Evolutionary conservation across 169 alveolate species (phyloP).

Genomic region (Amoebophrya sp.): DNA sequence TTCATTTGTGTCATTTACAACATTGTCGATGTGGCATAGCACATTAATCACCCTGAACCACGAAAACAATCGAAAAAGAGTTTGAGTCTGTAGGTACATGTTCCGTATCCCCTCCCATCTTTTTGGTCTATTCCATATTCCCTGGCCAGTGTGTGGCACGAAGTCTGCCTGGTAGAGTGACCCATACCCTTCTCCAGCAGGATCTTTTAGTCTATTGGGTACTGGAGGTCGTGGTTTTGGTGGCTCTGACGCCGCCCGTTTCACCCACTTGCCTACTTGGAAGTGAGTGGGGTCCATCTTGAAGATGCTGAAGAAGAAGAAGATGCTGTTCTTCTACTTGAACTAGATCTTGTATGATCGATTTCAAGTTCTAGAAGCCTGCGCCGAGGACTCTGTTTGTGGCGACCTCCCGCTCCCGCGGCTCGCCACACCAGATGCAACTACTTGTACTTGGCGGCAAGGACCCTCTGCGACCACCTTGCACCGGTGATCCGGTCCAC

Average conservation of each 20-base stretch:
- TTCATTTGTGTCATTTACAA: neutral
- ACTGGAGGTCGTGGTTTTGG: neutral
- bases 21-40: neutral
- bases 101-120: neutral
- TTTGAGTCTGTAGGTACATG: neutral
- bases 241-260: neutral
- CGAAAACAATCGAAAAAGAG: neutral
- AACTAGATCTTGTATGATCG: too few relatives aligned
- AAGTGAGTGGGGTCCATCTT: neutral
- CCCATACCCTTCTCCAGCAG: slow-evolving; percentile 1
- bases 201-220: neutral
- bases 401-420: too few relatives aligned
- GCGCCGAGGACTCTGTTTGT: too few relatives aligned
- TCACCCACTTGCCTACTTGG: neutral
- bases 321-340: too few relatives aligned
- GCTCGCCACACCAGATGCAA: too few relatives aligned
- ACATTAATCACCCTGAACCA: neutral
- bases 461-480: too few relatives aligned
- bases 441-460: too few relatives aligned
- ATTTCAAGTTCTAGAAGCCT: too few relatives aligned
- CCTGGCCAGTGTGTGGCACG: neutral
- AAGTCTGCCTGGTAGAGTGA: neutral
- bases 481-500: too few relatives aligned
- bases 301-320: too few relatives aligned
- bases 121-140: neutral